Percentiles rank a stretch among this genome's conserved stretches.
These are phyloP conservation scores for Digitaria exilis DNA, from an alignment of 202 grass and related monocot genomes.

Conservation along the genomic window DNA sequence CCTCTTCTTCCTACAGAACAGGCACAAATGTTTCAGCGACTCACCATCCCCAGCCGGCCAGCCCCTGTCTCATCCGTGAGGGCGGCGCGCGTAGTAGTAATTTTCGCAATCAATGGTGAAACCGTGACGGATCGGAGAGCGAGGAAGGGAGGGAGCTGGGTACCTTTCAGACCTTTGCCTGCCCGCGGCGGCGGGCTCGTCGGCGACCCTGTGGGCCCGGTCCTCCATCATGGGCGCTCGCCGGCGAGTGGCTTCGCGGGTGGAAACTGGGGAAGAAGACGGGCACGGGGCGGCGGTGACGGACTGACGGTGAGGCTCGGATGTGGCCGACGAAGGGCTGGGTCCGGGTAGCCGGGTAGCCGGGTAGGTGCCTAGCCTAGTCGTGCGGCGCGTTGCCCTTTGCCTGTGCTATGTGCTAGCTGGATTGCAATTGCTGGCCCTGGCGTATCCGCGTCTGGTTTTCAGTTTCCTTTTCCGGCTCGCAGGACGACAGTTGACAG, in stretches of 20 bases:
- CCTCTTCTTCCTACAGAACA: conserved; percentile 74
- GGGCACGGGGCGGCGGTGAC: neutral
- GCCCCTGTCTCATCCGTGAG: neutral
- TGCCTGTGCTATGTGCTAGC: too few species aligned
- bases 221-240: conserved; percentile 62
- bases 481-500: too few species aligned
- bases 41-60: neutral
- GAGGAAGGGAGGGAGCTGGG: neutral
- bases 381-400: too few species aligned
- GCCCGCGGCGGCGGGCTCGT: conserved; percentile 35
- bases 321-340: conserved; percentile 1
- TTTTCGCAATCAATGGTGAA: neutral
- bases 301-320: conserved; percentile 2
- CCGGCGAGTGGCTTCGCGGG: conserved; percentile 4
- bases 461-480: too few species aligned
- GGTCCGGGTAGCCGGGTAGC: too few species aligned
- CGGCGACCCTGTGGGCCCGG: conserved; percentile 31
- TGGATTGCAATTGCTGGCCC: too few species aligned
- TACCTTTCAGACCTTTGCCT: conserved; percentile 59
- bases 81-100: neutral
- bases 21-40: conserved; percentile 27
- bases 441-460: too few species aligned
- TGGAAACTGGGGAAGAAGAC: conserved; percentile 3
- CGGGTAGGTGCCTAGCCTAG: neutral
- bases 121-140: neutral